A percentile compares a stretch with the other conserved stretches of the same genome.
These are phyloP conservation scores for Metarhizium anisopliae DNA, from an alignment of 2,329 filamentous ascomycete species.

Conservation along the genomic window DNA sequence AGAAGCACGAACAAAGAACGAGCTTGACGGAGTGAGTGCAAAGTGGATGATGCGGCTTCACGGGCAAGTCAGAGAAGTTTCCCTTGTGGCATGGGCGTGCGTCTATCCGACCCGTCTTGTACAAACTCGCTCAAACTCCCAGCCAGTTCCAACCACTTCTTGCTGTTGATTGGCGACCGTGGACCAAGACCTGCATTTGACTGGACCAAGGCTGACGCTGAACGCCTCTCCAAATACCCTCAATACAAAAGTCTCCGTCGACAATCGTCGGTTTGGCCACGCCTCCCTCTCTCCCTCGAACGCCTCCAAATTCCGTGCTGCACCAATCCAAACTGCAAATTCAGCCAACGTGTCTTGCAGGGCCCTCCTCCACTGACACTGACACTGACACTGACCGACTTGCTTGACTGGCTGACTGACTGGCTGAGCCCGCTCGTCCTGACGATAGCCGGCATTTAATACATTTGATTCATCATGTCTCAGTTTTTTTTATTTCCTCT, in stretches of 20 bases:
- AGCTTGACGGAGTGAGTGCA: not conserved
- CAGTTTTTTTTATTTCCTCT: no score
- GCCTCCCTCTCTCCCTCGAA: not conserved
- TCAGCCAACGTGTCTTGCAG: not conserved
- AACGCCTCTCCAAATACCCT: not conserved
- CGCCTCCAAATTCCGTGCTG: not conserved
- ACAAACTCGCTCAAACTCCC: no score
- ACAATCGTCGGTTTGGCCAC: no score
- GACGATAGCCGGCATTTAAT: no score
- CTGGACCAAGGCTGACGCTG: slow-evolving; percentile 10
- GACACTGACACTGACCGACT: no score
- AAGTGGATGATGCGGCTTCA: no score
- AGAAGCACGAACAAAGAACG: not conserved
- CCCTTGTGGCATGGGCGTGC: slow-evolving; percentile 1
- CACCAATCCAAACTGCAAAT: not conserved
- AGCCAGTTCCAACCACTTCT: slow-evolving; percentile 1
- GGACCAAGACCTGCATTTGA: slow-evolving; percentile 16
- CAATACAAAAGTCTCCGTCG: no score
- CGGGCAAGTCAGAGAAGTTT: no score
- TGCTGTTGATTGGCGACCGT: slow-evolving; percentile 18
- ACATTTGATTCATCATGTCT: no score
- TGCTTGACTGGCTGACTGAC: no score
- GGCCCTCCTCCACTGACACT: not conserved
- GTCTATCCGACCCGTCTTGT: not conserved
- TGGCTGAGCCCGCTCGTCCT: no score